These are phyloP conservation scores for Rhynchospora tenuis DNA, from an alignment of 176 grass and related monocot genomes.

Conservation along the genomic window DNA sequence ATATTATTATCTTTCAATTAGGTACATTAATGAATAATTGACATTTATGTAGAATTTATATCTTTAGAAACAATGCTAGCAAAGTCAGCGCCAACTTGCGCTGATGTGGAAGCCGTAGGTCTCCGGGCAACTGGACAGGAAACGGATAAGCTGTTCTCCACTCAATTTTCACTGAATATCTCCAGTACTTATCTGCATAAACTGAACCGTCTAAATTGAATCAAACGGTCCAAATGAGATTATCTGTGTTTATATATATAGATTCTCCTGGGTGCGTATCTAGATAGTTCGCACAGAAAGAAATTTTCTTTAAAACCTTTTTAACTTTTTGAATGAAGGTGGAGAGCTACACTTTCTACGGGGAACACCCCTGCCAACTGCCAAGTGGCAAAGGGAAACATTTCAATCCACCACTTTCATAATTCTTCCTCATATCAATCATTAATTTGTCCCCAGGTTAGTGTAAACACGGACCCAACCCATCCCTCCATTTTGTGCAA, in stretches of 20 bases:
- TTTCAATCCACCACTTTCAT: conserved; percentile 3
- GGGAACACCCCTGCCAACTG: not conserved
- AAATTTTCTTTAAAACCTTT: not conserved
- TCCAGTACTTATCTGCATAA: not conserved
- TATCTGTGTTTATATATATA: not conserved
- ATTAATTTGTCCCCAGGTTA: not conserved
- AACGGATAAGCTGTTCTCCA: not conserved
- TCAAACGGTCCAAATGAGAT: not conserved
- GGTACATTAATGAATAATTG: not conserved
- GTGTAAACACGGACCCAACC: not conserved
- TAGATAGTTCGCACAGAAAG: not conserved
- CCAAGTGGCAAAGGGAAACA: conserved; percentile 6
- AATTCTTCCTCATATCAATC: conserved; percentile 13
- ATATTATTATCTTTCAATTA: not conserved
- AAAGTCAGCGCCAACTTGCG: conserved; percentile 21
- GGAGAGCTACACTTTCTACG: not conserved
- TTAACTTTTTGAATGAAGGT: not conserved
- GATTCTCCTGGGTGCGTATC: not conserved
- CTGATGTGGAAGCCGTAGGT: conserved; percentile 17
- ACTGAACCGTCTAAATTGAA: not conserved
- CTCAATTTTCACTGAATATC: not conserved
- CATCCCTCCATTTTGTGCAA: not conserved
- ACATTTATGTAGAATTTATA: not conserved
- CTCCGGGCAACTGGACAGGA: not conserved
- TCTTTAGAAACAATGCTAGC: not conserved